Conservation (phyloP, 2,329 filamentous ascomycete genomes). For the Pezicula neosporulosa region DNA sequence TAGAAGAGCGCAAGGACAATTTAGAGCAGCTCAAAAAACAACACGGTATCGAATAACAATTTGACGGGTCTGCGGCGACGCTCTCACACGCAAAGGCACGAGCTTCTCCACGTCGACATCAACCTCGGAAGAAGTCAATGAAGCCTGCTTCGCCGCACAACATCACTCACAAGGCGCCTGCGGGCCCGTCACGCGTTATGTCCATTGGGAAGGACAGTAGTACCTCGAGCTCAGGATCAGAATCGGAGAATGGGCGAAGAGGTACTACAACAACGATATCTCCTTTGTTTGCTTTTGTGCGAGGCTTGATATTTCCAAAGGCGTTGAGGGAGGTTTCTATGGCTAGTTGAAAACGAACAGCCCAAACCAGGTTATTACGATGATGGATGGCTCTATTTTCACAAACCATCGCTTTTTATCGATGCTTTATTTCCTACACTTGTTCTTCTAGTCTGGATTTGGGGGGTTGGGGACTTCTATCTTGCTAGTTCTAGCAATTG, state of each 20-base stretch:
- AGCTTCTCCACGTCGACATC: slow-evolving; percentile 7
- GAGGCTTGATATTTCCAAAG: slow-evolving; percentile 19
- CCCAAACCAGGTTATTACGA: slow-evolving; percentile 4
- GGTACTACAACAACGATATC: slow-evolving; percentile 13
- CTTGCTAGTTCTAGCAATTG: no score
- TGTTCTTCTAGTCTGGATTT: background rate
- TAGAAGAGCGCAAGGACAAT: slow-evolving; percentile 91
- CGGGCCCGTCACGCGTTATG: slow-evolving; percentile 29
- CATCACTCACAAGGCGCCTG: slow-evolving; percentile 11
- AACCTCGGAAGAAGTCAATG: slow-evolving; percentile 13
- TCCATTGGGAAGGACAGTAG: slow-evolving; percentile 25
- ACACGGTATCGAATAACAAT: slow-evolving; percentile 97
- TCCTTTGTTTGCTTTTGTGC: slow-evolving; percentile 25
- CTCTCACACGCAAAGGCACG: slow-evolving; percentile 20
- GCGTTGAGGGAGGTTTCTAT: slow-evolving; percentile 15
- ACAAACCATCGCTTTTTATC: background rate
- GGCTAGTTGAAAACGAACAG: background rate
- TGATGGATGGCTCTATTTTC: background rate
- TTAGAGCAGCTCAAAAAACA: slow-evolving; percentile 97
- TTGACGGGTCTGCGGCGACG: slow-evolving; percentile 60
- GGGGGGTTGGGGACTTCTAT: no score
- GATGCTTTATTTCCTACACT: background rate
- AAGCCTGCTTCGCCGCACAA: slow-evolving; percentile 4
- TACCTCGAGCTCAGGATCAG: background rate
- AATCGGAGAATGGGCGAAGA: slow-evolving; percentile 14